Evolutionary conservation across 805 yeast species (phyloP).

Genomic region (Teunomyces stri): DNA sequence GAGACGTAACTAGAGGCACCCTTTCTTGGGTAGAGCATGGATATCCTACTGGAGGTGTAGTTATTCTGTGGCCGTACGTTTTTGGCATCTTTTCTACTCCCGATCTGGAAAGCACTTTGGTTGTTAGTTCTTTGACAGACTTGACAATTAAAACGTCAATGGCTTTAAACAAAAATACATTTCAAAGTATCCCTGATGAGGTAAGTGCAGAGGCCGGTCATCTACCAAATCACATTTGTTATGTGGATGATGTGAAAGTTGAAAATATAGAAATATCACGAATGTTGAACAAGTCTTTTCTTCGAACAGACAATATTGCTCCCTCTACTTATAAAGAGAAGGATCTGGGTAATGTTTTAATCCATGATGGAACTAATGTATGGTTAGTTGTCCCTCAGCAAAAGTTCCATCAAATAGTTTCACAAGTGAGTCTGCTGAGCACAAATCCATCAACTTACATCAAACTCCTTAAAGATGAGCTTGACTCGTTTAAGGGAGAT

Average conservation of each 20-base stretch:
- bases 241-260: conserved; percentile 3
- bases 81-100: conserved; percentile 24
- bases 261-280: neutral
- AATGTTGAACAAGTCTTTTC: neutral
- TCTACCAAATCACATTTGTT: neutral
- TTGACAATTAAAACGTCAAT: conserved; percentile 15
- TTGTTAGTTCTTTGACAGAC: conserved; percentile 24
- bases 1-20: conserved; percentile 44
- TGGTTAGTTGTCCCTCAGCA: conserved; percentile 8
- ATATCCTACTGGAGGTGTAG: conserved; percentile 33
- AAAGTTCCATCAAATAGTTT: neutral
- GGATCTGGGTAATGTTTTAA: conserved; percentile 6
- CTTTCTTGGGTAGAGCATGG: conserved; percentile 36
- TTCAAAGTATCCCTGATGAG: neutral
- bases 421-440: neutral
- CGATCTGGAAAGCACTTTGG: conserved; percentile 11
- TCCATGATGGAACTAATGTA: conserved; percentile 7
- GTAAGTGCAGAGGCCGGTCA: neutral
- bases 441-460: neutral
- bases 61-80: conserved; percentile 36
- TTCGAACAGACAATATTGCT: neutral
- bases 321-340: neutral
- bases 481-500: conserved; percentile 2
- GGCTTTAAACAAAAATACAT: neutral
- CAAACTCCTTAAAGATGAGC: neutral